Base-by-base conservation (phyloP, 2,329 filamentous ascomycete species). In the Penicillium sp. region DNA sequence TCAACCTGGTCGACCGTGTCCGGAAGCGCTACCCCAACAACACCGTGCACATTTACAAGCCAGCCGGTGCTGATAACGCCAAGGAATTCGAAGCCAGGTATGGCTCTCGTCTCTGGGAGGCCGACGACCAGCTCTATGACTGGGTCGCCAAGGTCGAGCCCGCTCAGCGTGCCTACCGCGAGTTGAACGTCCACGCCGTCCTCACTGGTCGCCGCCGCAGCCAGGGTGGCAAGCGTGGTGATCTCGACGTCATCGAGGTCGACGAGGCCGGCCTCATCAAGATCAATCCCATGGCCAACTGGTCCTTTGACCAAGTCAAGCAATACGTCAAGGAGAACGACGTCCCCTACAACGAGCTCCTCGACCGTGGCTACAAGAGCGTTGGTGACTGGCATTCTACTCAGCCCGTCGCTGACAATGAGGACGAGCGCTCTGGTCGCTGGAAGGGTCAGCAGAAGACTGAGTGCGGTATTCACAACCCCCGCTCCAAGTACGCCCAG, bases 381-480 rank as follows among this genome's bases (percentile, higher is more conserved):
- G 81, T 98, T 55, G 93, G 93, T 54, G 93, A 98, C 78, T 97
- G 91, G 89, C 93, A 98, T 79, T 95, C 90, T 44, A 98, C 93
- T 3, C 86, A 83, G 61, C 91, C 93, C 10, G 90, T 97, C 53
- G 83, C 80, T 56, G 89, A 92, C 51, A 88, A 88, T 58, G 93
- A 98, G 74, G 93, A 97, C 65, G 93, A 98, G 81, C 86, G 93
- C 44, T 87, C 93, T 7, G 93, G 93, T 50, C 86, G 93, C 60
- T 98, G 93, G 93, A 96, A 95, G 81, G 93, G 93, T 54, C 87
- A 90, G 72, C 76, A 80, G 65, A 98, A 98, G 85, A 95, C 90
- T 13, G 93, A 98, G 77, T 98, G 93, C 71, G 93, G 93, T 42
- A 97, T 98, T 67, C 93, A 98, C 82, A 97, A 97, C 79, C 95